These are phyloP conservation scores for Hyaloscypha finlandica DNA, from an alignment of 495 filamentous ascomycete genomes.

Conservation along the genomic window DNA sequence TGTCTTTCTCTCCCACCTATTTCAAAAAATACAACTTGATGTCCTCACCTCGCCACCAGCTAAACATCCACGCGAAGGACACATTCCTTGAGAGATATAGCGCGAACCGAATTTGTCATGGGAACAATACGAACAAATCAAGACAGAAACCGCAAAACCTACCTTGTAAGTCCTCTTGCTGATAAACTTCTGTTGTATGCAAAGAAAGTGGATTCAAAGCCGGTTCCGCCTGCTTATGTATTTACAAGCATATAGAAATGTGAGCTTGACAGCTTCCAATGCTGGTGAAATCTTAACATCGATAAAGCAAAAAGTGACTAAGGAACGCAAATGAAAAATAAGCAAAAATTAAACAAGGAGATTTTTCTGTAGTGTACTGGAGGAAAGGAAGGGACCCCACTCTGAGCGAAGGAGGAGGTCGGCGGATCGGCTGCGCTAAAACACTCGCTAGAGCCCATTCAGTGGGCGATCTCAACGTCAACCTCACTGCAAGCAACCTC, in stretches of 20 bases:
- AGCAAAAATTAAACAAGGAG: not conserved
- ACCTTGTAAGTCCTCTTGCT: too few relatives aligned
- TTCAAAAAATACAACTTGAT: not conserved
- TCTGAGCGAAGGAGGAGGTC: not conserved
- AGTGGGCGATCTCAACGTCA: slow-evolving; percentile 7
- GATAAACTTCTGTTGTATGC: too few relatives aligned
- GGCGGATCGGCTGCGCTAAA: slow-evolving; percentile 10
- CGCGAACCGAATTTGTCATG: not conserved
- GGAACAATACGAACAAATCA: too few relatives aligned
- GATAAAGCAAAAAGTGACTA: too few relatives aligned
- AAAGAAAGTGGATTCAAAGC: too few relatives aligned
- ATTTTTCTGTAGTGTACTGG: not conserved
- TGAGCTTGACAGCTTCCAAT: too few relatives aligned
- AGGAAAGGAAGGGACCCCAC: not conserved
- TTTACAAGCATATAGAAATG: too few relatives aligned
- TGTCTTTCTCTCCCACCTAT: not conserved
- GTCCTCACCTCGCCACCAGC: not conserved
- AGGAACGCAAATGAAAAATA: not conserved
- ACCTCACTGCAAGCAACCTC: slow-evolving; percentile 13
- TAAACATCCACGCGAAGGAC: not conserved
- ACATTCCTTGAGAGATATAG: not conserved
- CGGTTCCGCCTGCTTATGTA: too few relatives aligned
- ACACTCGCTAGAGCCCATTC: not conserved
- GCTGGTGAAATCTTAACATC: too few relatives aligned
- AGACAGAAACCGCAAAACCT: too few relatives aligned